Percentiles rank a stretch among this genome's conserved stretches.
Conservation (phyloP, 2,329 filamentous ascomycete genomes). For the Gnomoniopsis smithogilvyi region DNA sequence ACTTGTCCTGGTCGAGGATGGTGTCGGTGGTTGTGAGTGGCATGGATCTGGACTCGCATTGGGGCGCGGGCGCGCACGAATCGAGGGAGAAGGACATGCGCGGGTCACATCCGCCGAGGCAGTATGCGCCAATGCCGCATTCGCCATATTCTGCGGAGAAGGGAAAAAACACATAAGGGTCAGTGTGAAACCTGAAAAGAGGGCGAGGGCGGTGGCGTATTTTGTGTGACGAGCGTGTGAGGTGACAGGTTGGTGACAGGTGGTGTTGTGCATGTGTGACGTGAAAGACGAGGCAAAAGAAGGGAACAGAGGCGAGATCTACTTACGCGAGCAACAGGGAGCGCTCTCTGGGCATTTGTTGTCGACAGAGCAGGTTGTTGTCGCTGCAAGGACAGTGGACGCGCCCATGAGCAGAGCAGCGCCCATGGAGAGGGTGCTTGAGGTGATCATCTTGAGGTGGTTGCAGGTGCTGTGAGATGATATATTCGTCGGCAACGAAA, state of each 20-base stretch:
- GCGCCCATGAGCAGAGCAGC: constrained; percentile 35
- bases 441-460: constrained; percentile 28
- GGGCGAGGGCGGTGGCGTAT: background rate
- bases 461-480: background rate
- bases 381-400: constrained; percentile 32
- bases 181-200: too few relatives aligned
- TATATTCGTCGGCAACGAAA: background rate
- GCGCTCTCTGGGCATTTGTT: constrained; percentile 66
- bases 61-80: constrained; percentile 79
- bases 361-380: constrained; percentile 41
- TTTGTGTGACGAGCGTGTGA: background rate
- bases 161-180: too few relatives aligned
- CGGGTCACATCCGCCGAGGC: constrained; percentile 91
- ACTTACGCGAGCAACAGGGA: constrained; percentile 81
- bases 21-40: constrained; percentile 70
- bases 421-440: constrained; percentile 27
- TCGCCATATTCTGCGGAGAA: constrained; percentile 72
- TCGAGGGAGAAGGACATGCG: constrained; percentile 78
- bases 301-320: background rate
- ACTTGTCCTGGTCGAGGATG: constrained; percentile 70
- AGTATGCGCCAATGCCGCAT: constrained; percentile 92
- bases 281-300: background rate
- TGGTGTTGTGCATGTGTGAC: background rate
- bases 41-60: constrained; percentile 74
- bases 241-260: background rate